These are phyloP conservation scores for Tanozyma kutaoensis DNA, from an alignment of 805 yeast species.

Conservation along the genomic window DNA sequence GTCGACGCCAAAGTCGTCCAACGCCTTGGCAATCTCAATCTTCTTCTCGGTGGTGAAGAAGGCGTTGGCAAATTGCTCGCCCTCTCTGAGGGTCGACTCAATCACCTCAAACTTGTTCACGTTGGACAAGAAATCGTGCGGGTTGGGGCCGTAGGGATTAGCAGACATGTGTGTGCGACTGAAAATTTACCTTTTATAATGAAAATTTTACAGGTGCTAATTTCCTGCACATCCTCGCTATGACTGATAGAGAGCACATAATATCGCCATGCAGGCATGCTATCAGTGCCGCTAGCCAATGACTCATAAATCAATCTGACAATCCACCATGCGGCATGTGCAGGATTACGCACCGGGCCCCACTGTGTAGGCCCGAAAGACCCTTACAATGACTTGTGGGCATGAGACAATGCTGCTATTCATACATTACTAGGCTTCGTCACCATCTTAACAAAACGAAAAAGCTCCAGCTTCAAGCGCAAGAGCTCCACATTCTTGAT, in stretches of 20 bases:
- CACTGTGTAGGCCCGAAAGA: no score
- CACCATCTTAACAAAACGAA: conserved; percentile 29
- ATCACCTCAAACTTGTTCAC: conserved; percentile 39
- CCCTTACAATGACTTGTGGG: no score
- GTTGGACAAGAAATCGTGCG: conserved; percentile 42
- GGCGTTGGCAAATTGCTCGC: conserved; percentile 54
- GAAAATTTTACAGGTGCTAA: conserved; percentile 6
- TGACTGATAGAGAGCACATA: conserved; percentile 7
- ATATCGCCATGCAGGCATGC: conserved; percentile 2
- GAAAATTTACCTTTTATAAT: conserved; percentile 1
- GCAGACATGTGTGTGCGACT: conserved; percentile 5
- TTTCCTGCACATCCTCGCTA: conserved; percentile 4
- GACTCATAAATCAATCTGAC: conserved; percentile 5
- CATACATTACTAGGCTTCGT: conserved; percentile 9
- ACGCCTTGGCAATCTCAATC: conserved; percentile 45
- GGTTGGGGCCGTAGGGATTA: conserved; percentile 49
- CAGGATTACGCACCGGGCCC: no score
- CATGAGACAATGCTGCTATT: no score
- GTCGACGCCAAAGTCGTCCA: conserved; percentile 49
- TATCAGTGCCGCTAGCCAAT: conserved; percentile 4
- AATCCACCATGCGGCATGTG: no score
- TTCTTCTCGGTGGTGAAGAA: conserved; percentile 43
- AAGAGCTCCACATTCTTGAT: conserved; percentile 23
- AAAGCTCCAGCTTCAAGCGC: conserved; percentile 24
- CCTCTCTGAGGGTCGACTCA: conserved; percentile 49